Evolutionary conservation across 306 rosid species (phyloP).

Genomic region (Cucurbita argyrosperma): DNA sequence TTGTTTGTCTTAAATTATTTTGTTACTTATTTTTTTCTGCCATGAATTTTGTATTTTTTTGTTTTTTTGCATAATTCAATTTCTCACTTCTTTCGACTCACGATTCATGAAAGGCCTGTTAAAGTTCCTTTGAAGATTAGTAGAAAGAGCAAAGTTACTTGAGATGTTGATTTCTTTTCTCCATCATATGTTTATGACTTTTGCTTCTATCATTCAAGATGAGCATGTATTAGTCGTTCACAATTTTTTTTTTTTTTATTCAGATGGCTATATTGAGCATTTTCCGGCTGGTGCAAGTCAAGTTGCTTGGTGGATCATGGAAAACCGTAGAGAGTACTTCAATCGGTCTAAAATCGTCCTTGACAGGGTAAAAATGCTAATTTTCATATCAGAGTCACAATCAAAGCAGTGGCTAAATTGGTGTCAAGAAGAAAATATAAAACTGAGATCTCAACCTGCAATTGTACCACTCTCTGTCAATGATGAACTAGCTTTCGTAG

Average conservation of each 20-base stretch:
- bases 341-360: conserved; percentile 59
- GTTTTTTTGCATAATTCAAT: neutral
- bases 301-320: conserved; percentile 98
- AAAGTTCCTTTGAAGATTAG: neutral
- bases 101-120: neutral
- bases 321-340: conserved; percentile 74
- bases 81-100: neutral
- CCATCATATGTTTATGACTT: neutral
- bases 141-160: neutral
- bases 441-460: conserved; percentile 45
- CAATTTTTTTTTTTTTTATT: neutral
- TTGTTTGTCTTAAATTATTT: neutral
- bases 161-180: too few species aligned
- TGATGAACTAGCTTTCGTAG: conserved; percentile 70
- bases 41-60: neutral
- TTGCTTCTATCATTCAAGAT: neutral
- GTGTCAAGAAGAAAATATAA: conserved; percentile 63
- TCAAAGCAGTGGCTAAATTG: conserved; percentile 69
- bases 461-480: conserved; percentile 67
- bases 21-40: neutral
- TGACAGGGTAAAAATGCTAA: conserved; percentile 48
- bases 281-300: conserved; percentile 75
- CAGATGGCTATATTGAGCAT: conserved; percentile 64
- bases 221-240: neutral
- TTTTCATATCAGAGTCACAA: conserved; percentile 66